A percentile compares a stretch with the other conserved stretches of the same genome.
Evolutionary conservation across 768 basidiomycete genomes (phyloP).

Genomic region (Gymnopilus junonius): DNA sequence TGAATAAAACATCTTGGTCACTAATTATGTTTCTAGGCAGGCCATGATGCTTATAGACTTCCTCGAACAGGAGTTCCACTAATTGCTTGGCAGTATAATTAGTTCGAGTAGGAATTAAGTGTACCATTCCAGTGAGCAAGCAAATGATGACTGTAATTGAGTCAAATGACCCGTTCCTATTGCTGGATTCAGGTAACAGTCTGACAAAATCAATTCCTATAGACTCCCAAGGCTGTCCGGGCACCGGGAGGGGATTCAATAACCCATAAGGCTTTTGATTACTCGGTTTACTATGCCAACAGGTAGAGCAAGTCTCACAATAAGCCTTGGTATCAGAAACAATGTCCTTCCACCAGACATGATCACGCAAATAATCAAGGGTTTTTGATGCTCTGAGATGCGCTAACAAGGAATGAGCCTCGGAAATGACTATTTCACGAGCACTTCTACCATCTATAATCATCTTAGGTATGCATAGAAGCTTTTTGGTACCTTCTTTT

Average conservation of each 20-base stretch:
- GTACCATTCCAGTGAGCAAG: neutral
- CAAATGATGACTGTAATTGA: neutral
- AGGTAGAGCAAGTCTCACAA: neutral
- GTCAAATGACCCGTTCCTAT: neutral
- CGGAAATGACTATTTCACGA: neutral
- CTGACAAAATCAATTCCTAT: neutral
- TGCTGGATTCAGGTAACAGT: neutral
- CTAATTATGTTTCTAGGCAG: slow-evolving; percentile 41
- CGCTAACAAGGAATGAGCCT: slow-evolving; percentile 6
- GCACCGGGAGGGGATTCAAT: neutral
- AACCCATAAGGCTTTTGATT: neutral
- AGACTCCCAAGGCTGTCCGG: neutral
- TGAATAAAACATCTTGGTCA: slow-evolving; percentile 45
- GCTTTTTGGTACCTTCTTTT: neutral
- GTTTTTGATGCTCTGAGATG: slow-evolving; percentile 42
- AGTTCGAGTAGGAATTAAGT: slow-evolving; percentile 11
- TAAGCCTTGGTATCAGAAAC: neutral
- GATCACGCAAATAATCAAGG: slow-evolving; percentile 29
- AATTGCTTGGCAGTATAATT: slow-evolving; percentile 26
- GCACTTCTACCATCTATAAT: neutral
- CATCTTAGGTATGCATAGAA: neutral
- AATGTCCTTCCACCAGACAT: slow-evolving; percentile 42
- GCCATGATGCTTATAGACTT: slow-evolving; percentile 42
- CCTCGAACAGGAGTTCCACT: slow-evolving; percentile 37
- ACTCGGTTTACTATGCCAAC: neutral